Conservation (phyloP, 2,329 filamentous ascomycete species). For the Gaeumannomyces tritici region DNA sequence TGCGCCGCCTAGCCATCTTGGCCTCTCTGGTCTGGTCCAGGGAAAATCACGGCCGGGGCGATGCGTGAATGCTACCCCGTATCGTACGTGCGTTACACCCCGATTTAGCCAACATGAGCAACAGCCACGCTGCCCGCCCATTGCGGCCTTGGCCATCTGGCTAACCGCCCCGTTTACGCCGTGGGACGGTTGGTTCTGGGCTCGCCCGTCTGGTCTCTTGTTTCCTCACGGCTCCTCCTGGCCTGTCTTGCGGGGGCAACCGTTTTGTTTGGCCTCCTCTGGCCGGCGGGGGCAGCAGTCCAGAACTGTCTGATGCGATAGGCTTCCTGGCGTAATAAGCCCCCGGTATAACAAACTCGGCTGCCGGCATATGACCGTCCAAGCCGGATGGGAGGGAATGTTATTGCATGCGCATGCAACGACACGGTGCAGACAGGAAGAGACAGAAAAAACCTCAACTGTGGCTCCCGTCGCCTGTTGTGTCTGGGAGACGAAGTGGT, state of each 20-base stretch:
- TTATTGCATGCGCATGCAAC: not conserved
- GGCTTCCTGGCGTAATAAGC: not conserved
- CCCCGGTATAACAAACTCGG: too few species aligned
- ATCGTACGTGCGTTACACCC: not conserved
- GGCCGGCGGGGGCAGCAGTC: too few species aligned
- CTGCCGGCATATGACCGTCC: not conserved
- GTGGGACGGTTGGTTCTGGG: not conserved
- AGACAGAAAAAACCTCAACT: not conserved
- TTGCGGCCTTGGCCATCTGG: not conserved
- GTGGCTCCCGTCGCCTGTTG: not conserved
- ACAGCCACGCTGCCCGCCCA: not conserved
- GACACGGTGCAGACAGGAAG: not conserved
- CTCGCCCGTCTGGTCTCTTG: too few species aligned
- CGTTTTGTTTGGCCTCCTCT: too few species aligned
- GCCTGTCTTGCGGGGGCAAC: too few species aligned
- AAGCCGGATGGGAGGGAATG: not conserved
- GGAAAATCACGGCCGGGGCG: not conserved
- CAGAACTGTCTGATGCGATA: not conserved
- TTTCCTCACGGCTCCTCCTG: too few species aligned
- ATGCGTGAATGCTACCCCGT: not conserved
- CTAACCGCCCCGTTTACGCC: not conserved
- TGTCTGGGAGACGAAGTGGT: not conserved
- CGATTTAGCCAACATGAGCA: not conserved
- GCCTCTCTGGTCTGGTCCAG: not conserved
- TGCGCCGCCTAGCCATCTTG: too few species aligned